These are phyloP conservation scores for Pseudocercospora musae DNA, from an alignment of 2,329 filamentous ascomycete genomes.

Conservation along the genomic window DNA sequence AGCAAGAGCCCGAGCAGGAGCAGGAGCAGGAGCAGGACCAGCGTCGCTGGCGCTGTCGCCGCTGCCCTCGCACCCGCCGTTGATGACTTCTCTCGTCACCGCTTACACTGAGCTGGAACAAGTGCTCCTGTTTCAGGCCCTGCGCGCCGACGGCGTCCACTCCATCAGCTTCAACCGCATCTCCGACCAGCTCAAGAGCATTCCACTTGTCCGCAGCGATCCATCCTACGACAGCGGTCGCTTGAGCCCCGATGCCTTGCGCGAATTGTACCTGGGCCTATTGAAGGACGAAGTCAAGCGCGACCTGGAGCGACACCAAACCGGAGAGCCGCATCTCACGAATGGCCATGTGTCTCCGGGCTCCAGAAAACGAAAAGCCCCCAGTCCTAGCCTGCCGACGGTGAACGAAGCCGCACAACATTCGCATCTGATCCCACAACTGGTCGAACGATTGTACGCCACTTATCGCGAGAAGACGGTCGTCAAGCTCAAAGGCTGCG, in stretches of 20 bases:
- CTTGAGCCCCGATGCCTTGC: constrained; percentile 72
- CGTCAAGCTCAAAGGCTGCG: constrained; percentile 70
- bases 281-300: constrained; percentile 67
- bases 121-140: constrained; percentile 77
- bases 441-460: constrained; percentile 72
- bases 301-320: constrained; percentile 32
- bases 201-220: constrained; percentile 68
- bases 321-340: constrained; percentile 23
- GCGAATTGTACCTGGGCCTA: constrained; percentile 72
- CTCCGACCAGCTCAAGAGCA: constrained; percentile 70
- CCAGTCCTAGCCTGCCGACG: constrained; percentile 60
- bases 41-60: not conserved
- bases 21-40: not conserved
- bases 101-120: constrained; percentile 82
- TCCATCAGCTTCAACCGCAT: constrained; percentile 65
- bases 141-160: constrained; percentile 65
- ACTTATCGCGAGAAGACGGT: constrained; percentile 69
- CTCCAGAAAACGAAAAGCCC: constrained; percentile 73
- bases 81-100: constrained; percentile 53
- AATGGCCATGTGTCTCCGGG: constrained; percentile 49
- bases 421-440: constrained; percentile 62
- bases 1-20: not conserved
- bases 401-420: constrained; percentile 66
- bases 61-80: not conserved
- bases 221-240: constrained; percentile 69